Evolutionary conservation across 495 filamentous ascomycete species (phyloP).

Genomic region (Penicillium canariense): DNA sequence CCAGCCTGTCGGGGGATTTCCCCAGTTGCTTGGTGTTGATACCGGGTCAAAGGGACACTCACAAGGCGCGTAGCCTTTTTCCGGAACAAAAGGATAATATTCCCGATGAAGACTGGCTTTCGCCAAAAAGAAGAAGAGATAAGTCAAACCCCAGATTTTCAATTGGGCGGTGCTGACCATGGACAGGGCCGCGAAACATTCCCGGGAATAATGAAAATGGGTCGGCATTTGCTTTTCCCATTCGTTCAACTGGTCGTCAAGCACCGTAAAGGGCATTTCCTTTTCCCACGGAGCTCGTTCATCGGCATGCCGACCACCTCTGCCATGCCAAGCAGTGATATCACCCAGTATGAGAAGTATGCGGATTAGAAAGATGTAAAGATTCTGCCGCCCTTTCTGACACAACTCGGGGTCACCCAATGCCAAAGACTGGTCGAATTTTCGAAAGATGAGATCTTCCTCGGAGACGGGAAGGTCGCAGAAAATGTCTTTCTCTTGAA

Average conservation of each 20-base stretch:
- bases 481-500: neutral
- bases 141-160: neutral
- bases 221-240: neutral
- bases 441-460: slow-evolving; percentile 1
- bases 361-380: neutral
- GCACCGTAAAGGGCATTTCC: neutral
- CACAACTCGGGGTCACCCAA: neutral
- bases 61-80: neutral
- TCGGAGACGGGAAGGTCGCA: slow-evolving; percentile 1
- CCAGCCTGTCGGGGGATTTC: neutral
- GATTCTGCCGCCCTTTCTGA: neutral
- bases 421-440: neutral
- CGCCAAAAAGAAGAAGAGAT: slow-evolving; percentile 1
- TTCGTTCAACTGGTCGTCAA: neutral
- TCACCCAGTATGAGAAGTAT: neutral
- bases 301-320: neutral
- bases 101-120: neutral
- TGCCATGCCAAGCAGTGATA: neutral
- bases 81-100: slow-evolving; percentile 1
- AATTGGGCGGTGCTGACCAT: neutral
- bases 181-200: neutral
- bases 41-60: neutral
- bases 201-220: neutral
- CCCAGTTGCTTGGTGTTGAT: neutral
- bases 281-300: neutral